These are phyloP conservation scores for Metschnikowia similis DNA, from an alignment of 805 yeast species.

Conservation along the genomic window DNA sequence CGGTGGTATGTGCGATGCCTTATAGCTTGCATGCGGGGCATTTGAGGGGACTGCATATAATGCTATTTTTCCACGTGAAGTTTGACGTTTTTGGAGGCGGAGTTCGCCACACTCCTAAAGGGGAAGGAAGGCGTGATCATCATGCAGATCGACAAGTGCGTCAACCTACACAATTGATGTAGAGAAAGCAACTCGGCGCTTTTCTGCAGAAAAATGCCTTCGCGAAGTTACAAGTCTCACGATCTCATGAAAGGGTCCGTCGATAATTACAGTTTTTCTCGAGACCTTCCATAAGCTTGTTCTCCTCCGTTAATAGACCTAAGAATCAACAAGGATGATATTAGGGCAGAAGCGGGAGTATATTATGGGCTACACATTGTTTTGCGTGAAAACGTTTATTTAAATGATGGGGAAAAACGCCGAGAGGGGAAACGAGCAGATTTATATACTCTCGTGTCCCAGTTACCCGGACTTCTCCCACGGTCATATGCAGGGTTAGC, in stretches of 20 bases:
- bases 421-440: conserved; percentile 1
- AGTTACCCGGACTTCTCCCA: conserved; percentile 8
- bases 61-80: conserved; percentile 9
- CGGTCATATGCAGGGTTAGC: not conserved
- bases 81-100: not conserved
- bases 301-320: conserved; percentile 22
- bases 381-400: not conserved
- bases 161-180: conserved; percentile 4
- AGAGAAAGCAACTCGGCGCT: conserved; percentile 16
- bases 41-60: not conserved
- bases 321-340: conserved; percentile 16
- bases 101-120: not conserved
- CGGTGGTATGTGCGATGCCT: not conserved
- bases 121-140: too few species aligned
- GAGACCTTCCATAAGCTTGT: conserved; percentile 15
- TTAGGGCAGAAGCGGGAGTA: conserved; percentile 24
- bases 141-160: not conserved
- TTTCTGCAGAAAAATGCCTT: conserved; percentile 9
- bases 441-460: conserved; percentile 2
- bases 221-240: conserved; percentile 15
- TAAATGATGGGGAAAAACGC: not conserved
- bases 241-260: conserved; percentile 17
- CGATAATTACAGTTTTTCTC: conserved; percentile 16
- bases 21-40: not conserved
- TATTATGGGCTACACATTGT: not conserved